These are phyloP conservation scores for Colletotrichum agaves DNA, from an alignment of 2,329 filamentous ascomycete species.

Conservation along the genomic window DNA sequence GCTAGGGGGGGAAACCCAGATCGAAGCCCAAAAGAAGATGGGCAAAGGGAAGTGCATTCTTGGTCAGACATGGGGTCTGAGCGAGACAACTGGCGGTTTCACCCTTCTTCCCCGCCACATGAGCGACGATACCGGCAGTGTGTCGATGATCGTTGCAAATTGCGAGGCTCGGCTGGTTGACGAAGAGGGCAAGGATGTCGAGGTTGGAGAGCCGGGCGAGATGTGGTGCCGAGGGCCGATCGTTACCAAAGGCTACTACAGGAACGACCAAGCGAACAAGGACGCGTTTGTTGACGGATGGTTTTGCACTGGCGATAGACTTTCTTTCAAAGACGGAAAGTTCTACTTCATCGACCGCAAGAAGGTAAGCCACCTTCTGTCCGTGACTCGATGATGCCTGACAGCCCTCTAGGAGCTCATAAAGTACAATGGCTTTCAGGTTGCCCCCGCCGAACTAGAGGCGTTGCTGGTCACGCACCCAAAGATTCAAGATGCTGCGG, in stretches of 20 bases:
- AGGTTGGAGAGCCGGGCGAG: conserved; percentile 62
- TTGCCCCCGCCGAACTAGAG: conserved; percentile 73
- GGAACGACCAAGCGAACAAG: conserved; percentile 72
- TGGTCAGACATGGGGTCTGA: conserved; percentile 67
- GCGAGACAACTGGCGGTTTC: conserved; percentile 63
- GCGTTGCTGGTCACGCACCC: conserved; percentile 54
- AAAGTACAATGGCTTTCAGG: conserved; percentile 72
- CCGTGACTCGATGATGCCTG: neutral
- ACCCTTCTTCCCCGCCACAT: conserved; percentile 56
- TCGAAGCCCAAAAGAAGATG: conserved; percentile 60
- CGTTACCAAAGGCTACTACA: conserved; percentile 77
- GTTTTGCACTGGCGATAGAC: conserved; percentile 85
- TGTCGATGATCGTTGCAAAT: conserved; percentile 55
- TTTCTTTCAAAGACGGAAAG: conserved; percentile 74
- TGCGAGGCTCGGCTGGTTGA: conserved; percentile 50
- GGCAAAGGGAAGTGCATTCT: conserved; percentile 53
- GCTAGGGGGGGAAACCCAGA: conserved; percentile 64
- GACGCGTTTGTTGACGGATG: conserved; percentile 69
- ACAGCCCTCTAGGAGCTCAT: conserved; percentile 63
- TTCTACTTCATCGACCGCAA: conserved; percentile 86
- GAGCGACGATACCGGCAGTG: conserved; percentile 58
- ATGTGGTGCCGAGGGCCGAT: conserved; percentile 77
- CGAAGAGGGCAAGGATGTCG: conserved; percentile 52
- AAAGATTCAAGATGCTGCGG: conserved; percentile 66
- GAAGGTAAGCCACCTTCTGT: conserved; percentile 56